Evolutionary conservation across 352 stramenopile species (phyloP), one percentile per base, ranked within the genome.

Genomic region (Globisporangium polare): DNA sequence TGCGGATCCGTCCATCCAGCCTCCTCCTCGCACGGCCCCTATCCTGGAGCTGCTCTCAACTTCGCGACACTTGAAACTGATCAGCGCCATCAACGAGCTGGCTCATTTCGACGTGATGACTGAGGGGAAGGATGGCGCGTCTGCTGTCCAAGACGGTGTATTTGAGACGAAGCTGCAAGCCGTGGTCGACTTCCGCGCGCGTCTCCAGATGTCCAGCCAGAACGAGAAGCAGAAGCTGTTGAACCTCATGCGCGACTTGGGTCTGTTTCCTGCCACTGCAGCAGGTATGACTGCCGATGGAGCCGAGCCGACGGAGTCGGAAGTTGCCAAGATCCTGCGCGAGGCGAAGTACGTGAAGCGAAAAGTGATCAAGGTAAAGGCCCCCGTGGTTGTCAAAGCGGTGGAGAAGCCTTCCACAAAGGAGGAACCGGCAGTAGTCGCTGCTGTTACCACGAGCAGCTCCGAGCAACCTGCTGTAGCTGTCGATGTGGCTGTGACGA

Each of bases 31-130:
- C 17, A 83, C 71, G 24, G 60, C 77, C 10, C 75, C 77, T 1
- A 73, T 92, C 24, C 67, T 90, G 29, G 79, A 92, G 65, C 72
- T 90, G 39, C 62, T 90, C 47, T 87, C 83, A 17, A 92, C 79
- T 0, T 86, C 83, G 57, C 79, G 83, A 0, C 78, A 89, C 68
- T 53, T 92, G 50, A 89, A 89, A 54, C 31, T 92, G 49, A 81
- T 87, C 46, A 84, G 74, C 62, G 79, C 80, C 5, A 88, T 90
- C 49, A 90, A 86, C 58, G 80, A 90, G 29, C 74, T 92, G 9
- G 83, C 83, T 5, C 80, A 90, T 42, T 72, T 84, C 22, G 73
- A 83, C 20, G 67, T 86, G 5, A 77, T 75, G 60, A 57, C 53
- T 10, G 63, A 73, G 27, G 58, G 51, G 6, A 72, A 41, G 1